Evolutionary conservation across 306 rosid genomes (phyloP).

Genomic region (Elaeagnus macrophylla): DNA sequence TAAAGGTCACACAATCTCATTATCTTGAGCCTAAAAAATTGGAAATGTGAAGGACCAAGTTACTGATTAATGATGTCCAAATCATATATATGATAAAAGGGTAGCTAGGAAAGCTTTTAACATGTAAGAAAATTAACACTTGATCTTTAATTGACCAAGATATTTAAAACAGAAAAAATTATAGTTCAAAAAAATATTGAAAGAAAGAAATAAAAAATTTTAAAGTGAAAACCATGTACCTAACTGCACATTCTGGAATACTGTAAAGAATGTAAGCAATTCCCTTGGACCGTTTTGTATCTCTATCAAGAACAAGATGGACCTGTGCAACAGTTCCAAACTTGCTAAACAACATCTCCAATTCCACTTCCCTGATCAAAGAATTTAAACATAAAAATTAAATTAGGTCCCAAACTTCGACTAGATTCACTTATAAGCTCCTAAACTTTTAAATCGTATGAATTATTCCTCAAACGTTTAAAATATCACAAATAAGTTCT

Average conservation of each 20-base stretch:
- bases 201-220: neutral
- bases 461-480: too few species aligned
- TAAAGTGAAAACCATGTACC: constrained; percentile 32
- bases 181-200: neutral
- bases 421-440: too few species aligned
- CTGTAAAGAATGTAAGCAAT: constrained; percentile 54
- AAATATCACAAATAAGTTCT: too few species aligned
- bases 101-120: too few species aligned
- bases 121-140: too few species aligned
- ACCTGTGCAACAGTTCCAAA: constrained; percentile 61
- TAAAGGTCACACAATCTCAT: too few species aligned
- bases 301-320: constrained; percentile 74
- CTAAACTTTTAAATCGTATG: neutral
- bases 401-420: neutral
- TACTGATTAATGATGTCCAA: too few species aligned
- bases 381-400: constrained; percentile 3
- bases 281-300: constrained; percentile 72
- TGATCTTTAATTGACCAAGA: too few species aligned
- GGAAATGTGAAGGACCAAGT: too few species aligned
- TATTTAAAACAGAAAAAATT: neutral
- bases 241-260: constrained; percentile 47
- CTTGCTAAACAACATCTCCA: constrained; percentile 62
- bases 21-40: too few species aligned
- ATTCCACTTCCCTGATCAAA: constrained; percentile 66
- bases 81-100: too few species aligned